Evolutionary conservation across 331 rosid species (phyloP), one percentile per base, ranked within the genome.

Genomic region (Cydonia oblonga): DNA sequence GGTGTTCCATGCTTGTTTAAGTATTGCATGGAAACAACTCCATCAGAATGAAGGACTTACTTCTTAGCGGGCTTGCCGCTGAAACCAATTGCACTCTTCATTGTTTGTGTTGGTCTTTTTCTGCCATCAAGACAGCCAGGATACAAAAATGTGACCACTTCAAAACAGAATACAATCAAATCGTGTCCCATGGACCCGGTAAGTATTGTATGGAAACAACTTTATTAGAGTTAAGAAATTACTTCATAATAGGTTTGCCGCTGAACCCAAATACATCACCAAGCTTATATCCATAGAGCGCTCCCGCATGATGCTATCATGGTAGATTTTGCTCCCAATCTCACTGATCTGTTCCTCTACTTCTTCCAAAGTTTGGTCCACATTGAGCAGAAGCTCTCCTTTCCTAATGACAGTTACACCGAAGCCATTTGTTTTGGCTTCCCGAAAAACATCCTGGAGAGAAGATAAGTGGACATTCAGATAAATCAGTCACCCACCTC

Each of bases 241-340:
- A 91, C 97, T 97, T 89, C 84, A 82, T 87, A 53, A 77, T 54
- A 66, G 90, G 64, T 81, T 74, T 80, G 67, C 78, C 76, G 52
- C 61, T 77, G 67, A 88, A 78, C 73, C 97, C 97, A 72, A 91
- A 86, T 26, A 86, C 90, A 85, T 89, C 85, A 93, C 33, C 38
- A 97, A 78, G 86, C 90, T 87, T 73, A 89, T 83, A 85, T 91
- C 98, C 72, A 93, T 87, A 33, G 96, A 89, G 12, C 86, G 95
- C 69, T 86, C 97, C 84, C 72, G 82, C 88, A 83, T 93, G 32
- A 93, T 81, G 86, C 28, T 80, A 64, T 91, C 97, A 75, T 91
- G 98, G 82, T 93, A 91, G 57, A 93, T 80, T 88, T 93, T 93
- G 89, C 98, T 88, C 66, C 98, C 98, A 59, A 93, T 89, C 79